Base-by-base conservation (phyloP, 345 rosid species). In the Aquilaria yunnanensis region DNA sequence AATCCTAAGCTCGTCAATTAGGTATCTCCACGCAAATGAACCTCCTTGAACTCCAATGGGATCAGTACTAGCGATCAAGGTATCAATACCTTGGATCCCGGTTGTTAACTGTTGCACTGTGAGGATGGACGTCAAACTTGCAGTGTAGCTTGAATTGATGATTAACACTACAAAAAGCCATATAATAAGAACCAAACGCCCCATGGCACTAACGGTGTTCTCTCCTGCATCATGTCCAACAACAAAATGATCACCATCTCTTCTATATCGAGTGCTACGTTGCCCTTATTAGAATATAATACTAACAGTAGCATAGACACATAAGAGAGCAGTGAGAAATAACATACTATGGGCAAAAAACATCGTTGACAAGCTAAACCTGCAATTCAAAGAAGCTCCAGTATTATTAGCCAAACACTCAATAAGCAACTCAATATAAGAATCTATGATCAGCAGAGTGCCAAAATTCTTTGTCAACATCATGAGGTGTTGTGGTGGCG, bases 361-460 rank as follows among this genome's bases (percentile, higher is more conserved):
- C 97, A 90, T 87, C 5, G 97, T 90, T 54, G 97, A 90, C 85
- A 90, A 85, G 77, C 92, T 90, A 80, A 90, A 90, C 97, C 95
- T 90, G 92, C 77, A 79, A 74, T 69, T 37, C 43, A 37, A 37
- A 37, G 8, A 37, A 37, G 43, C 43, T 37, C 23, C 23, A 23
- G 23, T 23, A 23, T 23, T 23, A 23, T 23, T 37, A 37, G 5
- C 7, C 5, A 37, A 37, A 37, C 8, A 4, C 8, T 5, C 8
- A 37, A 3, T 13, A 29, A 12, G 13, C 2, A 9, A 54, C 32
- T 23, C 11, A 54, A 54, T 23, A 12, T 10, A 0, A 54, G 48
- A 4, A 34, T 57, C 56, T 65, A 12, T 37, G 5, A 55, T 3
- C 1, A 3, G 8, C 3, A 37, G 4, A 0, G 23, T 23, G 23